Evolutionary conservation across 2,329 filamentous ascomycete species (phyloP), one percentile per base, ranked within the genome.

Genomic region (Nemania bipapillata): DNA sequence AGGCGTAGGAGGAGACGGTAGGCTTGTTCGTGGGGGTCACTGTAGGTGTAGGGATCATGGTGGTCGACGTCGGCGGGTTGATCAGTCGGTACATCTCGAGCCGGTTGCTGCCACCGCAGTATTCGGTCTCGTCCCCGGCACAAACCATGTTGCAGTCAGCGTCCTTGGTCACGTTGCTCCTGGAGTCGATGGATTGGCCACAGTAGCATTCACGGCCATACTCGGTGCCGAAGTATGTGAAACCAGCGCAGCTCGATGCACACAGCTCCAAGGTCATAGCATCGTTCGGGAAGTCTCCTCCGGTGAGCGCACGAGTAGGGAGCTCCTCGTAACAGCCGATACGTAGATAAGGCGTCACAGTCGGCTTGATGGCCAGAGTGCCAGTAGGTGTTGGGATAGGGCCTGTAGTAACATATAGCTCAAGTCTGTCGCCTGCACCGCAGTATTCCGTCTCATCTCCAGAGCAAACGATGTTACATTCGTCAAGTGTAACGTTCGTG

Each of bases 331-430:
- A 80, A 66, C 82, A 84, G 22, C 82, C 81, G 8, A 80, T 71
- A 45, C 79, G 78, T 28, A 70, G 68, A 65, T 82, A 84, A 9
- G 73, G 67, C 15, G 79, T 79, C 3, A 82, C 78, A 3, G 75
- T 79, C 49, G 74, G 76, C 69, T 79, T 81, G 59, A 72, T 70
- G 3, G 72, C 77, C 7, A 80, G 74, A 1, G 77, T 80, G 2
- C 72, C 79, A 0, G 80, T 81, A 2, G 79, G 77, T 2, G 77
- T 73, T n/a, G 77, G 76, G 32, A 74, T 75, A 26, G 78, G 78
- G 54, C 77, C 79, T 1, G 81, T 82, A 4, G 81, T 83, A 26
- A 78, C 80, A 71, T 83, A 83, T 35, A 83, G 74, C 71, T 83
- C 81, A 42, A 84, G 73, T n/a, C 81, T 79, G 70, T 81, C 78